Percentiles rank a stretch among this genome's conserved stretches.
These are phyloP conservation scores for Aspergillus brasiliensis DNA, from an alignment of 2,329 filamentous ascomycete genomes.

Conservation along the genomic window DNA sequence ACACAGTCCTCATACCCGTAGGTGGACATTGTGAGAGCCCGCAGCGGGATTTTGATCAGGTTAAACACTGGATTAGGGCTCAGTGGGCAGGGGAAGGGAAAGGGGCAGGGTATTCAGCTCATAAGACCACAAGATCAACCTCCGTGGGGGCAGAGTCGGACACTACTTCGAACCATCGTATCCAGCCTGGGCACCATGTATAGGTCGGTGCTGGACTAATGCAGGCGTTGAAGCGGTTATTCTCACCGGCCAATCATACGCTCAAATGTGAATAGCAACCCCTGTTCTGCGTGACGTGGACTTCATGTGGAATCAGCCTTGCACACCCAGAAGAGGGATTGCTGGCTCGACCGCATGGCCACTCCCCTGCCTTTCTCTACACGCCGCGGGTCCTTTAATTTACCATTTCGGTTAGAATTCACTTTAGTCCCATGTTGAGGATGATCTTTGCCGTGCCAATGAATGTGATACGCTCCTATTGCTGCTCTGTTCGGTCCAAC, in stretches of 20 bases:
- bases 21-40: slow-evolving; percentile 4
- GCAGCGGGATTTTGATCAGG: not conserved
- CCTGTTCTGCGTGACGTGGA: not conserved
- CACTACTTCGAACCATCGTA: not conserved
- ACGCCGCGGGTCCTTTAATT: not conserved
- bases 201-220: not conserved
- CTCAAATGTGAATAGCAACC: not conserved
- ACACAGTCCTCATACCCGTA: slow-evolving; percentile 8
- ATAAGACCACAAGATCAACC: not conserved
- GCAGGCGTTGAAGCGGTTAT: not conserved
- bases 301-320: not conserved
- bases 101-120: no score
- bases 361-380: not conserved
- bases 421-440: no score
- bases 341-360: not conserved
- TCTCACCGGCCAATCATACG: not conserved
- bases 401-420: no score
- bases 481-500: not conserved
- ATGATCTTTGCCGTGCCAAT: not conserved
- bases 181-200: not conserved
- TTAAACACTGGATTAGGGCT: not conserved
- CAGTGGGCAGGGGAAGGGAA: not conserved
- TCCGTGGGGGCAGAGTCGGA: not conserved
- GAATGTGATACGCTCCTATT: not conserved
- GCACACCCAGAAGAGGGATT: not conserved